These are phyloP conservation scores for Priceomyces fermenticarens DNA, from an alignment of 805 yeast species.

Conservation along the genomic window DNA sequence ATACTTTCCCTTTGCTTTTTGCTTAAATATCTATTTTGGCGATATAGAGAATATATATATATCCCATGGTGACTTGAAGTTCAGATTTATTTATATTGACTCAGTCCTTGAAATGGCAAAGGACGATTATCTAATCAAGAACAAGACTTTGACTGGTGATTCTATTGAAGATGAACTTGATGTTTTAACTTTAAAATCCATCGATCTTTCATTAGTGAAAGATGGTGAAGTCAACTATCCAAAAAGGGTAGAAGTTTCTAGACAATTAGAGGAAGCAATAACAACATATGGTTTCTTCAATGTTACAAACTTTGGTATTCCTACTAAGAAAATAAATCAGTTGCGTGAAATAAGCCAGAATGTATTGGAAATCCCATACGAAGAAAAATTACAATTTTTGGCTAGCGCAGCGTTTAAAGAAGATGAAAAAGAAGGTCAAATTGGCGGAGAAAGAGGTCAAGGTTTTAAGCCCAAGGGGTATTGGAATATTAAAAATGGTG, in stretches of 20 bases:
- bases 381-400: slow-evolving; percentile 19
- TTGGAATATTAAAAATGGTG: slow-evolving; percentile 45
- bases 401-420: slow-evolving; percentile 31
- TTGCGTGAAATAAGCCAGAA: slow-evolving; percentile 23
- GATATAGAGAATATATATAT: no score
- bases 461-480: slow-evolving; percentile 49
- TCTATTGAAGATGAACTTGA: slow-evolving; percentile 11
- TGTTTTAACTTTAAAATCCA: slow-evolving; percentile 24
- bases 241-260: slow-evolving; percentile 31
- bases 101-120: no score
- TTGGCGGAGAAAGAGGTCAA: slow-evolving; percentile 46
- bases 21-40: no score
- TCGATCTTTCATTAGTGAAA: slow-evolving; percentile 32
- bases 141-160: no score
- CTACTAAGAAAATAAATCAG: slow-evolving; percentile 15
- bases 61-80: no score
- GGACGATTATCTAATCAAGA: no score
- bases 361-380: slow-evolving; percentile 23
- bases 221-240: slow-evolving; percentile 34
- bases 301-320: slow-evolving; percentile 24
- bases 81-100: no score
- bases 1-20: no score
- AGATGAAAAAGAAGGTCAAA: slow-evolving; percentile 20
- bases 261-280: slow-evolving; percentile 34
- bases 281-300: slow-evolving; percentile 45